Base-by-base conservation (phyloP, 345 rosid genomes). In the Populus simonii region DNA sequence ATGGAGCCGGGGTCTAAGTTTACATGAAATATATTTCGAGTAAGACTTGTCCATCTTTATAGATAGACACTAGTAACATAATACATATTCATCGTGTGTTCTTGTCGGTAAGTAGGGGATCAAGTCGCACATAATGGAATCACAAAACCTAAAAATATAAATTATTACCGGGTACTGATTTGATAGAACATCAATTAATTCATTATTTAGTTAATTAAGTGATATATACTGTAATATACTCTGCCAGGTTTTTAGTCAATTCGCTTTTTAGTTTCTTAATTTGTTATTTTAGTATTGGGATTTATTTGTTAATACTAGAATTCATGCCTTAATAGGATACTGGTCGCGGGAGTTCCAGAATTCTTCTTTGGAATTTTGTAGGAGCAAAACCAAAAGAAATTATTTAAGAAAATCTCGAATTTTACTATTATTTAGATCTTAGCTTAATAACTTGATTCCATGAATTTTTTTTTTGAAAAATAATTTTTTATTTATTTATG, bases 51-150 rank as follows among this genome's bases (percentile, higher is more conserved):
- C 62, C 65, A n/a, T 66, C 9, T 3, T 62, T 4, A 35, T 2
- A 11, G 22, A 23, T 3, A 16, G 69, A 61, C 72, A 73, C 57
- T 36, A 17, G 31, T 53, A 38, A 43, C 66, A 55, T 7, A 17
- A 27, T 35, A 76, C 65, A 47, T 41, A 79, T 51, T 78, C 76
- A 72, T 74, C 68, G 29, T 31, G 33, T 53, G 70, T 23, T 67
- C 80, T 75, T 83, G 87, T 85, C 84, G 87, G 85, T 77, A 81
- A 77, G 86, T 80, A 75, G 87, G 87, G 88, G 67, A 83, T 88
- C 89, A 73, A 74, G 76, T 35, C 72, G 33, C 15, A 53, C 81
- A 76, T 76, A 83, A 74, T 83, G 81, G 78, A 79, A 68, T 63
- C 74, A 59, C 8, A 35, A 38, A 22, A 22, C 41, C n/a, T 36